phyloP scores from a whole-genome alignment of 2,329 filamentous ascomycete genomes.

The Sporothrix luriei region DNA sequence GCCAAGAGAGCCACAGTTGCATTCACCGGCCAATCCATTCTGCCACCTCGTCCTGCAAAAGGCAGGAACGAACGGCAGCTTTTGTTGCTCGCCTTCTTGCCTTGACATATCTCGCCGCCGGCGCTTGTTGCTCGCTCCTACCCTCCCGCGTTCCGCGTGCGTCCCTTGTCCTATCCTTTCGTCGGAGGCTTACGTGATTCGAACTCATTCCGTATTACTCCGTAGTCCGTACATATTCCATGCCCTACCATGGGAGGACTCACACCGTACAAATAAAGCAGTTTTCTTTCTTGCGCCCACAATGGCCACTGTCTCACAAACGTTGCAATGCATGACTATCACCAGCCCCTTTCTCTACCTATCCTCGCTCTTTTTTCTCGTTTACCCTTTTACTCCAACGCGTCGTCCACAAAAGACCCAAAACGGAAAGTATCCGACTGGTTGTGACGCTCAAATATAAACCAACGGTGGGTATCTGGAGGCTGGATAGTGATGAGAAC shows the following conservation, averaged over 20 bases:
- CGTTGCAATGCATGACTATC: slow-evolving; percentile 11
- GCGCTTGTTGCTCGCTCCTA: not conserved
- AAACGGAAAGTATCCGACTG: slow-evolving; percentile 20
- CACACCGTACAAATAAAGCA: not conserved
- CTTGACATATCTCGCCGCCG: not conserved
- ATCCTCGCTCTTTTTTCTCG: not conserved
- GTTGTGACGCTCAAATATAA: too few species aligned
- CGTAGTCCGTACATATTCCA: not conserved
- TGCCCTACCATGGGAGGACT: not conserved
- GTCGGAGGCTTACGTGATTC: slow-evolving; percentile 9
- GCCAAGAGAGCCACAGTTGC: not conserved
- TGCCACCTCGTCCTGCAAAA: not conserved
- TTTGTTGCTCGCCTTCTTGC: not conserved
- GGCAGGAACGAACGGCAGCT: not conserved
- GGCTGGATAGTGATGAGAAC: too few species aligned
- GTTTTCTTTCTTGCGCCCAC: not conserved
- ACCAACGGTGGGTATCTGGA: too few species aligned
- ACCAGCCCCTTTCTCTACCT: not conserved
- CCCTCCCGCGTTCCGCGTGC: not conserved
- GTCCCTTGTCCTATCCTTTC: not conserved
- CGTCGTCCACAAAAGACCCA: not conserved
- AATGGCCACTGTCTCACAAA: slow-evolving; percentile 9
- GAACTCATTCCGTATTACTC: not conserved
- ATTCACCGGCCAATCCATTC: not conserved
- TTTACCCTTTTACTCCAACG: not conserved